A percentile compares a stretch with the other conserved stretches of the same genome.
phyloP scores from a whole-genome alignment of 768 basidiomycete species.

The Leccinellum rugosiceps region DNA sequence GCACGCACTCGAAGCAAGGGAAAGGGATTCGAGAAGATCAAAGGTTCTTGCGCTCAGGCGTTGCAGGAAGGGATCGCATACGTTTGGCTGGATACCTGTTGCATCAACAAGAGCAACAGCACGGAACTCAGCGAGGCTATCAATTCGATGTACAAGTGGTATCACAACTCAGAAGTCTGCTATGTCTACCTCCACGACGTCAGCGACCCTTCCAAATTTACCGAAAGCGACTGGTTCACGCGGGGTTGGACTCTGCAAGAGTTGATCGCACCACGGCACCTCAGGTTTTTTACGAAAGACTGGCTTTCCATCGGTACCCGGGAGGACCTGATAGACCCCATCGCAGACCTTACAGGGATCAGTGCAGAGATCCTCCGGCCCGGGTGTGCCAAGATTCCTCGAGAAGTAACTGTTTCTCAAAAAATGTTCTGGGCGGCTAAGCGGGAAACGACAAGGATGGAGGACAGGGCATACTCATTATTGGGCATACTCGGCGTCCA shows the following conservation, averaged over 20 bases:
- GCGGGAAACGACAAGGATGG: constrained; percentile 22
- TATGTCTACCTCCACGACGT: constrained; percentile 29
- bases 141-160: constrained; percentile 36
- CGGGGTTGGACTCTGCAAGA: constrained; percentile 34
- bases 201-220: constrained; percentile 11
- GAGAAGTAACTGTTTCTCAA: constrained; percentile 19
- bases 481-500: constrained; percentile 24
- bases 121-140: constrained; percentile 30
- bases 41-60: constrained; percentile 19
- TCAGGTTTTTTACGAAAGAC: constrained; percentile 26
- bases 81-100: constrained; percentile 34
- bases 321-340: constrained; percentile 9
- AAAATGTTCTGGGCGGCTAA: constrained; percentile 28
- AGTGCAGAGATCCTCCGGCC: constrained; percentile 13
- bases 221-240: constrained; percentile 28
- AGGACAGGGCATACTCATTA: constrained; percentile 32
- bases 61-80: constrained; percentile 11
- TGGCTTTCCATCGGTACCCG: constrained; percentile 22
- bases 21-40: constrained; percentile 23
- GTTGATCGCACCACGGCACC: constrained; percentile 25
- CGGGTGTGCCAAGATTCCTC: constrained; percentile 3
- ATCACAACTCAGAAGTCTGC: constrained; percentile 23
- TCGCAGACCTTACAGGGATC: constrained; percentile 18
- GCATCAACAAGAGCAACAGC: constrained; percentile 28
- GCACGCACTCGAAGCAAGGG: constrained; percentile 7